Evolutionary conservation across 148 eudicot genomes (phyloP).

Genomic region (Agrostemma githago): DNA sequence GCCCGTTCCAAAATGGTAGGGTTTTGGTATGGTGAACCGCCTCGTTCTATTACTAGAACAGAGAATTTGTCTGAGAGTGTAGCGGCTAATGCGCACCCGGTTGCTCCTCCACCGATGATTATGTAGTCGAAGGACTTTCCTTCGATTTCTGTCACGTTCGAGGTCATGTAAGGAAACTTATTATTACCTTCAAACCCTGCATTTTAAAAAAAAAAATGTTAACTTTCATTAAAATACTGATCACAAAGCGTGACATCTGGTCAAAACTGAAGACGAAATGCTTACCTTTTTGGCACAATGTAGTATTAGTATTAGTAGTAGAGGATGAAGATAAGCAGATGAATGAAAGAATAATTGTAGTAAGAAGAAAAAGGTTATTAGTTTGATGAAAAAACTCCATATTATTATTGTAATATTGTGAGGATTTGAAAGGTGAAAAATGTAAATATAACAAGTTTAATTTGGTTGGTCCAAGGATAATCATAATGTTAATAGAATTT

Average conservation of each 20-base stretch:
- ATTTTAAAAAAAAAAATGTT: not conserved
- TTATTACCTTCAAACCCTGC: conserved; percentile 16
- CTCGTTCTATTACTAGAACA: conserved; percentile 40
- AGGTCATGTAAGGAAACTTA: conserved; percentile 34
- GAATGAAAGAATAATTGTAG: conserved; percentile 19
- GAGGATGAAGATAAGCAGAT: conserved; percentile 18
- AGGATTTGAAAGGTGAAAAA: not conserved
- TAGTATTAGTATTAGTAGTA: not conserved
- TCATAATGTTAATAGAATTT: conserved; percentile 14
- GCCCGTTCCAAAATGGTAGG: conserved; percentile 27
- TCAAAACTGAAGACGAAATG: not conserved
- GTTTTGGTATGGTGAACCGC: conserved; percentile 36
- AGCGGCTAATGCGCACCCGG: conserved; percentile 42
- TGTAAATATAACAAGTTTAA: conserved; percentile 7
- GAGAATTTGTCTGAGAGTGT: conserved; percentile 40
- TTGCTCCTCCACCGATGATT: conserved; percentile 43
- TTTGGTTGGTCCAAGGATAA: conserved; percentile 7
- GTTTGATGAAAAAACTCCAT: conserved; percentile 31
- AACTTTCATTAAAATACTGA: not conserved
- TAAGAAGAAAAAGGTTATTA: conserved; percentile 18
- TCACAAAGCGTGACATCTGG: too few relatives aligned
- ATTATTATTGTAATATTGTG: not conserved
- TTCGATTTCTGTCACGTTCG: conserved; percentile 27
- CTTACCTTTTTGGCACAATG: conserved; percentile 28
- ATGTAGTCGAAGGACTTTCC: conserved; percentile 43